Base-by-base conservation (phyloP, 1,139 yeast species). In the Spencermartinsiella ligniputridi region DNA sequence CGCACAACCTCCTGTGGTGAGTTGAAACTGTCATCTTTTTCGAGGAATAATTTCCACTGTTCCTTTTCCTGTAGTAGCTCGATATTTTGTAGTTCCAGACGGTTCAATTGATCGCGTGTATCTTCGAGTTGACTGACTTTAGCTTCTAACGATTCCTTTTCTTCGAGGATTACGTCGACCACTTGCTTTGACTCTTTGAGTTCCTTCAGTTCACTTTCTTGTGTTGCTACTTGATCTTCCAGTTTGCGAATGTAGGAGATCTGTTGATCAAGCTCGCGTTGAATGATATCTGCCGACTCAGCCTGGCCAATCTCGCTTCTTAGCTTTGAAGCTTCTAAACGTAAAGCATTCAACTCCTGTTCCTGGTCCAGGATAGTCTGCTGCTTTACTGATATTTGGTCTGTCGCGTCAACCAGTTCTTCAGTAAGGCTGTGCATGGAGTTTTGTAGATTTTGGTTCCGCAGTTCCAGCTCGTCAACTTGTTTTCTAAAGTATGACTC, bases 181-280 rank as follows among this genome's bases (percentile, higher is more conserved):
- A 75, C 66, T 45, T 66, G 69, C 41, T 71, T 69, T 34, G 72
- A 63, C 13, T 74, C 65, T 15, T 71, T 66, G 16, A 73, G 57
- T 19, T 65, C 66, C 41, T 70, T 68, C 20, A 74, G 55, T 38
- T 71, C 76, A 42, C 74, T 74, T 8, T 75, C 67, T 47, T 76
- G 76, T 40, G 72, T 71, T 18, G 73, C 63, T 37, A 75, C 63
- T 44, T 76, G 74, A 5, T 74, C 68, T 47, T 82, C 84, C 35
- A 83, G 61, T 40, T 78, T 75, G 40, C 74, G 70, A 33, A 82
- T 72, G 53, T 81, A 78, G 36, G 74, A 70, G 44, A 79, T 69
- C 47, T 84, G 77, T 45, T 70, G 81, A 27, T 76, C 70, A 29
- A 85, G 71, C 53, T 82, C 79, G 35, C 69, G 68, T 53, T 79